phyloP scores from a whole-genome alignment of 108 stramenopile species.

The Chaetoceros tenuissimus region DNA sequence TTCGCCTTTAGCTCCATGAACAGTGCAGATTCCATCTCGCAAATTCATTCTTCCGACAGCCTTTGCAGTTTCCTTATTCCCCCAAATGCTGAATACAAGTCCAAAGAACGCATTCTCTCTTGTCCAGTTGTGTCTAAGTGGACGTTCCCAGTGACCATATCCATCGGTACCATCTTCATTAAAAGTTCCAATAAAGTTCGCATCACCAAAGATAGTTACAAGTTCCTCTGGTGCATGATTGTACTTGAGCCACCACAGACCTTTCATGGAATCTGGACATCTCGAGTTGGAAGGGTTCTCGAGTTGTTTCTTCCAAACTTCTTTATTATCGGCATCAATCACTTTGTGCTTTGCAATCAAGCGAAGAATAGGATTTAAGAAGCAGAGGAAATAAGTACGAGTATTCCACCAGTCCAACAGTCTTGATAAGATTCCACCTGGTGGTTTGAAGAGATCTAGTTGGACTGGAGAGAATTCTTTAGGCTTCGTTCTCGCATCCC shows the following conservation, averaged over 20 bases:
- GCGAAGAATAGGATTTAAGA: not conserved
- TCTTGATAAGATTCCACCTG: not conserved
- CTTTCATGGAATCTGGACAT: constrained; percentile 3
- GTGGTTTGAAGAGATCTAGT: not conserved
- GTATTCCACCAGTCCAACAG: constrained; percentile 2
- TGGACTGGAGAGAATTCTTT: not conserved
- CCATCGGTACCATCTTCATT: constrained; percentile 4
- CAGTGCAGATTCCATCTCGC: not conserved
- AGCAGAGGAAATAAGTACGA: not conserved
- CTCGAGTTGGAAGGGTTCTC: not conserved
- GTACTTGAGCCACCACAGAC: constrained; percentile 6
- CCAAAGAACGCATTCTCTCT: not conserved
- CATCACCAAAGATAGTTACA: constrained; percentile 4
- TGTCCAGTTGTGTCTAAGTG: not conserved
- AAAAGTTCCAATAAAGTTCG: constrained; percentile 1
- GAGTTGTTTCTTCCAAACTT: not conserved
- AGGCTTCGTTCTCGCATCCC: not conserved
- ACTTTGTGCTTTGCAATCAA: too few relatives aligned
- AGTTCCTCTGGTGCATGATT: constrained; percentile 4
- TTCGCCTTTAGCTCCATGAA: not conserved
- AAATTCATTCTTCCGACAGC: not conserved
- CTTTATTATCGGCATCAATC: not conserved
- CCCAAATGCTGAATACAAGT: not conserved
- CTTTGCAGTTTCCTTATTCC: not conserved
- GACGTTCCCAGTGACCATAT: not conserved